A percentile compares a stretch with the other conserved stretches of the same genome.
Conservation (phyloP, 345 rosid species). For the Populus deltoides region DNA sequence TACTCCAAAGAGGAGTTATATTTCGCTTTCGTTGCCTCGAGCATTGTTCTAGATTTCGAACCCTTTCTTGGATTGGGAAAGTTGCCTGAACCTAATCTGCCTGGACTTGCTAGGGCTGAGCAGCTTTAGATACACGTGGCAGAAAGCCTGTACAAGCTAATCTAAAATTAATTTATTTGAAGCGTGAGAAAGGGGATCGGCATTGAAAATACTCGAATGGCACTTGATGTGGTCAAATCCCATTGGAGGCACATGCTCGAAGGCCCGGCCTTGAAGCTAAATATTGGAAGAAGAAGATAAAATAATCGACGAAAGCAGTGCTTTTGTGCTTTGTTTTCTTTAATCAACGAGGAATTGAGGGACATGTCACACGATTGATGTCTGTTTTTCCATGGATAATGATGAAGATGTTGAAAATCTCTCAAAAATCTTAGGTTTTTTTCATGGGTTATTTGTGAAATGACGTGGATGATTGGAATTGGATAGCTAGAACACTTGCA, state of each 20-base stretch:
- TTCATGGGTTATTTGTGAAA: too few relatives aligned
- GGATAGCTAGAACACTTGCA: too few relatives aligned
- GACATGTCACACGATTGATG: background rate
- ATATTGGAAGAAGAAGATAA: background rate
- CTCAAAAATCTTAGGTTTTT: too few relatives aligned
- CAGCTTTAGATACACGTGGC: constrained; percentile 11
- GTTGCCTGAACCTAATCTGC: background rate
- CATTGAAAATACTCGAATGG: background rate
- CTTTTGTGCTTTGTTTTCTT: background rate
- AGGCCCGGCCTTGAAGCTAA: background rate
- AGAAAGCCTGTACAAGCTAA: background rate
- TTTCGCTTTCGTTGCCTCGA: background rate
- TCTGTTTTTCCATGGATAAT: background rate
- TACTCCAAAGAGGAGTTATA: constrained; percentile 1
- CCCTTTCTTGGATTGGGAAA: constrained; percentile 2
- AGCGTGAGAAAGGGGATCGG: background rate
- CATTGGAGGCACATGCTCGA: constrained; percentile 29
- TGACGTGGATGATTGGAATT: too few relatives aligned
- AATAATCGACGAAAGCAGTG: background rate
- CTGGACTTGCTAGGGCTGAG: background rate
- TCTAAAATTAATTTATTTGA: background rate
- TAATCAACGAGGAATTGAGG: background rate
- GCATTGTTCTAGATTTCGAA: background rate
- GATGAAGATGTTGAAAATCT: too few relatives aligned
- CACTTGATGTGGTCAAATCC: background rate